Conservation (phyloP, 1,139 yeast genomes). For the Candida sojae region DNA sequence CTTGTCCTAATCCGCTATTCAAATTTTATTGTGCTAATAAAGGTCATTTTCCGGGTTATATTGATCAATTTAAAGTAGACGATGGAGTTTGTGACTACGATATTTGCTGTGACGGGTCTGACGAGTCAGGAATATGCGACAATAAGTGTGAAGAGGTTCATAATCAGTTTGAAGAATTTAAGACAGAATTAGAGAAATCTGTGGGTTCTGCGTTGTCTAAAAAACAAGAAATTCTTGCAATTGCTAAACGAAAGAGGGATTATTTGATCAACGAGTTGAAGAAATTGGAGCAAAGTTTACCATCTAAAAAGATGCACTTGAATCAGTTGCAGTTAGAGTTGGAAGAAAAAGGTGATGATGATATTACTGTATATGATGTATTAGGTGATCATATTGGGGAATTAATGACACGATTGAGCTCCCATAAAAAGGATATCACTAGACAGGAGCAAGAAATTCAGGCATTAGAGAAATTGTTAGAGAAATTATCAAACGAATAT, state of each 20-base stretch:
- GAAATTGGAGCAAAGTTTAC: slow-evolving; percentile 26
- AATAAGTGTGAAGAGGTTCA: slow-evolving; percentile 56
- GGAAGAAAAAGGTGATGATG: slow-evolving; percentile 13
- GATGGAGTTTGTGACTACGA: slow-evolving; percentile 95
- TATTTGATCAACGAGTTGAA: slow-evolving; percentile 27
- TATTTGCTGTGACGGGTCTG: slow-evolving; percentile 92
- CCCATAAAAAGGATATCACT: slow-evolving; percentile 13
- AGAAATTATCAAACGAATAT: slow-evolving; percentile 54
- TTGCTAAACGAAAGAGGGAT: slow-evolving; percentile 22
- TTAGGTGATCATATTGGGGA: slow-evolving; percentile 20
- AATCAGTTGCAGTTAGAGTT: slow-evolving; percentile 9
- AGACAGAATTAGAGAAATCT: slow-evolving; percentile 16
- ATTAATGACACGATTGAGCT: slow-evolving; percentile 10
- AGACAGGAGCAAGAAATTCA: slow-evolving; percentile 19
- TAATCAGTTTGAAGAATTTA: slow-evolving; percentile 28
- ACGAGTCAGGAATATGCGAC: slow-evolving; percentile 65
- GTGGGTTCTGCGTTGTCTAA: slow-evolving; percentile 23
- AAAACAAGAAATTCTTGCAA: slow-evolving; percentile 26
- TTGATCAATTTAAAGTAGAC: slow-evolving; percentile 65
- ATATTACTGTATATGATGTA: slow-evolving; percentile 19
- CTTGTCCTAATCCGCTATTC: slow-evolving; percentile 56
- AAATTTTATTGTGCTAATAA: slow-evolving; percentile 75
- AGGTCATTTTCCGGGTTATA: slow-evolving; percentile 61
- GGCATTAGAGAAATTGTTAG: slow-evolving; percentile 46
- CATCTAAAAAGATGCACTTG: slow-evolving; percentile 25